Evolutionary conservation across 768 basidiomycete species (phyloP).

Genomic region (Tulasnella sp.): DNA sequence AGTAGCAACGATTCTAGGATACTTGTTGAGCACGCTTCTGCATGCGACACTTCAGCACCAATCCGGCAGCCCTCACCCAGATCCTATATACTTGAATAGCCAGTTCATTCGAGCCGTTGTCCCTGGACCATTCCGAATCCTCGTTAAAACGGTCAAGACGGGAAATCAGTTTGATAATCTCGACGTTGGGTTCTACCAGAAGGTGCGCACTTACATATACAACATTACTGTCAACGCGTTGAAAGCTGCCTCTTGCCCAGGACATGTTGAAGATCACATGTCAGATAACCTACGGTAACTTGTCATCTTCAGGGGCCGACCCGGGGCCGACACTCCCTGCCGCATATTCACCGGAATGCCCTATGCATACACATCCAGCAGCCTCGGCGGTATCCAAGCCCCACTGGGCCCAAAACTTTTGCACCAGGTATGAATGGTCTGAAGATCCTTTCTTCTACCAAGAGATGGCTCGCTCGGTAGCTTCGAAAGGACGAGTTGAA

Average conservation of each 20-base stretch:
- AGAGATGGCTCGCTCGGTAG: no score
- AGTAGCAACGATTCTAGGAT: background rate
- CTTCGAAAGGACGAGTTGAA: no score
- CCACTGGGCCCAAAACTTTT: no score
- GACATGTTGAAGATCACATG: background rate
- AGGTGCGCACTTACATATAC: background rate
- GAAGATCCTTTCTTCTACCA: no score
- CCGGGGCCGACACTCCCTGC: no score
- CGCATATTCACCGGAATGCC: no score
- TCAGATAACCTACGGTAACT: no score
- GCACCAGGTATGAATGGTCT: no score
- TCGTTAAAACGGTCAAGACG: background rate
- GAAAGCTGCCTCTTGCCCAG: background rate
- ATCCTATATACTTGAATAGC: background rate
- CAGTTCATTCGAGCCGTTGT: background rate
- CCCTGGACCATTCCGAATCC: background rate
- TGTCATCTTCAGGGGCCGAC: no score
- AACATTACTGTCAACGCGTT: background rate
- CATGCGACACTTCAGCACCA: background rate
- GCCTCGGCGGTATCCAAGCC: no score
- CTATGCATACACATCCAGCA: no score
- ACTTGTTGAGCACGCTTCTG: background rate
- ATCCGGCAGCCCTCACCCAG: background rate
- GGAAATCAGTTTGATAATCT: background rate
- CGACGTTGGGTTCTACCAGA: background rate